phyloP scores from a whole-genome alignment of 2,329 filamentous ascomycete genomes.

The Orbilia blumenaviensis region DNA sequence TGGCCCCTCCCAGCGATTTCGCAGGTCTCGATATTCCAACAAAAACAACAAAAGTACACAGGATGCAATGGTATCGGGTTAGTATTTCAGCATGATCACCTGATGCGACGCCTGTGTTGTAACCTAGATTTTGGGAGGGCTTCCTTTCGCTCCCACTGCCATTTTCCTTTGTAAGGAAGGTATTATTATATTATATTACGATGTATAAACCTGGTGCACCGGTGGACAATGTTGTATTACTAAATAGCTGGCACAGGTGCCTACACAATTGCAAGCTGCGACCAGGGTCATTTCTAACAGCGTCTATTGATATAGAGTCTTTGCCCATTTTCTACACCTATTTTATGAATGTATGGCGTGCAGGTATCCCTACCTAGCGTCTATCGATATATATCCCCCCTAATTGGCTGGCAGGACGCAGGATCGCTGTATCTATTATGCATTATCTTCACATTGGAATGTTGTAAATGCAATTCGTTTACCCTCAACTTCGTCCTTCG shows the following conservation, averaged over 20 bases:
- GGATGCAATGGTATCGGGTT: neutral
- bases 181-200: neutral
- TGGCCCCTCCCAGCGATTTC: too few relatives aligned
- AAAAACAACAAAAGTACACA: slow-evolving; percentile 6
- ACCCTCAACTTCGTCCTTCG: too few relatives aligned
- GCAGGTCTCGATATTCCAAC: slow-evolving; percentile 9
- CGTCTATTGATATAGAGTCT: neutral
- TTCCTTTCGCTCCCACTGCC: too few relatives aligned
- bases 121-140: too few relatives aligned
- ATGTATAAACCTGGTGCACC: neutral
- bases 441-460: too few relatives aligned
- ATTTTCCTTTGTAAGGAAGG: neutral
- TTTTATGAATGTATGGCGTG: too few relatives aligned
- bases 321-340: neutral
- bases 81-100: neutral
- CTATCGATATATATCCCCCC: neutral
- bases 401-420: neutral
- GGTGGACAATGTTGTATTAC: neutral
- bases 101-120: too few relatives aligned
- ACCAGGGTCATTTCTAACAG: neutral
- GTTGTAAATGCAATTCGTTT: too few relatives aligned
- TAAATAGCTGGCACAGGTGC: neutral
- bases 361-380: neutral
- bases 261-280: neutral
- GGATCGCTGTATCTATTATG: neutral